Conservation (phyloP, 306 rosid genomes). For the Acacia melanoxylon region DNA sequence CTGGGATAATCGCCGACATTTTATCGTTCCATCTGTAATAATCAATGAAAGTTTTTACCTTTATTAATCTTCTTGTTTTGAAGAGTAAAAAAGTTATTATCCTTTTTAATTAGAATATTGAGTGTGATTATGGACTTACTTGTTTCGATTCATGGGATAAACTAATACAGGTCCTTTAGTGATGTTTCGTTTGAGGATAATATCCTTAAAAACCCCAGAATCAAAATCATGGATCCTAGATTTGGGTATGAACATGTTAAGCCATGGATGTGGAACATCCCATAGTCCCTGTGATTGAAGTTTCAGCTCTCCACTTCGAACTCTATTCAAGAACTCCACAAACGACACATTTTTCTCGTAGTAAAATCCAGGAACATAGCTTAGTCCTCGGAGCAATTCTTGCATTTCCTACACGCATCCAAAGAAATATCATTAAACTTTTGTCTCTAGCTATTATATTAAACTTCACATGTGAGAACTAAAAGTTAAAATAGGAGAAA, state of each 20-base stretch:
- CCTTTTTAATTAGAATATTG: not conserved
- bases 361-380: slow-evolving; percentile 55
- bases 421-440: not conserved
- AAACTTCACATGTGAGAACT: not conserved
- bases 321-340: slow-evolving; percentile 75
- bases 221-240: slow-evolving; percentile 62
- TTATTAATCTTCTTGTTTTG: not conserved
- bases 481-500: not conserved
- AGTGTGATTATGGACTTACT: slow-evolving; percentile 46
- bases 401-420: slow-evolving; percentile 51
- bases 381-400: slow-evolving; percentile 50
- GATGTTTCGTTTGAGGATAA: slow-evolving; percentile 64
- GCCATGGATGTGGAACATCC: slow-evolving; percentile 97
- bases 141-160: slow-evolving; percentile 81
- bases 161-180: slow-evolving; percentile 66
- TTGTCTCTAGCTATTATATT: not conserved
- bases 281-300: slow-evolving; percentile 80
- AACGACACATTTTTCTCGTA: slow-evolving; percentile 68
- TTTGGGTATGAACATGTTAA: slow-evolving; percentile 77
- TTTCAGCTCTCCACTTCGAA: slow-evolving; percentile 67
- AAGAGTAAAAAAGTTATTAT: not conserved
- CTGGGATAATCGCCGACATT: slow-evolving; percentile 68
- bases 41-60: not conserved
- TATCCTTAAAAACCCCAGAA: slow-evolving; percentile 56
- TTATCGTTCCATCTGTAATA: slow-evolving; percentile 74